Evolutionary conservation across 2,329 filamentous ascomycete species (phyloP).

Genomic region (Colletotrichum sp.): DNA sequence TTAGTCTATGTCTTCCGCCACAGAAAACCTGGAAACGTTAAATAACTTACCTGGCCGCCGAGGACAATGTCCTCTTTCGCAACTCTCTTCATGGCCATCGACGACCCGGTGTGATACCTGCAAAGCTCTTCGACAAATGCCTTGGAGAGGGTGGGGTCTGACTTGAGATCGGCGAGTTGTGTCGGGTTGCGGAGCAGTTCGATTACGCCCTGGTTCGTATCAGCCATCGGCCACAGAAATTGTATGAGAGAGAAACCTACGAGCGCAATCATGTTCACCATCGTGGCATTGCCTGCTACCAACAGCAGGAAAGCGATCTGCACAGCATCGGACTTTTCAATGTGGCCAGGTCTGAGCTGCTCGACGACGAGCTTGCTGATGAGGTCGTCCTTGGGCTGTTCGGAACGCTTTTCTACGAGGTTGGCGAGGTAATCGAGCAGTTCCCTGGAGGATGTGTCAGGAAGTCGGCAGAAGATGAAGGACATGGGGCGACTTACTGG

Average conservation of each 20-base stretch:
- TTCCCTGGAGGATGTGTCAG: conserved; percentile 28
- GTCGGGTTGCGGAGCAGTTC: conserved; percentile 47
- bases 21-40: not conserved
- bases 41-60: conserved; percentile 38
- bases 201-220: conserved; percentile 41
- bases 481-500: conserved; percentile 30
- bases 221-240: not conserved
- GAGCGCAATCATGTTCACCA: conserved; percentile 56
- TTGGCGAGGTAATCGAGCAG: conserved; percentile 49
- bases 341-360: conserved; percentile 42
- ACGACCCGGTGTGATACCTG: conserved; percentile 51
- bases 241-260: conserved; percentile 26
- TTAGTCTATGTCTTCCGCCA: not conserved
- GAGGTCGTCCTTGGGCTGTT: conserved; percentile 48
- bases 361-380: conserved; percentile 49
- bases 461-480: not conserved
- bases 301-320: conserved; percentile 55
- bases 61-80: conserved; percentile 51
- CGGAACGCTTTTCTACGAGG: conserved; percentile 44
- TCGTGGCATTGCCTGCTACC: conserved; percentile 56
- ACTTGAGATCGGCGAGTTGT: conserved; percentile 46
- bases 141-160: conserved; percentile 38
- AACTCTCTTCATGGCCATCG: conserved; percentile 51
- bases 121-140: conserved; percentile 54
- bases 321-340: conserved; percentile 44